Evolutionary conservation across 371 early-diverging fungal genomes (phyloP).

Genomic region (Mucor saturninus): DNA sequence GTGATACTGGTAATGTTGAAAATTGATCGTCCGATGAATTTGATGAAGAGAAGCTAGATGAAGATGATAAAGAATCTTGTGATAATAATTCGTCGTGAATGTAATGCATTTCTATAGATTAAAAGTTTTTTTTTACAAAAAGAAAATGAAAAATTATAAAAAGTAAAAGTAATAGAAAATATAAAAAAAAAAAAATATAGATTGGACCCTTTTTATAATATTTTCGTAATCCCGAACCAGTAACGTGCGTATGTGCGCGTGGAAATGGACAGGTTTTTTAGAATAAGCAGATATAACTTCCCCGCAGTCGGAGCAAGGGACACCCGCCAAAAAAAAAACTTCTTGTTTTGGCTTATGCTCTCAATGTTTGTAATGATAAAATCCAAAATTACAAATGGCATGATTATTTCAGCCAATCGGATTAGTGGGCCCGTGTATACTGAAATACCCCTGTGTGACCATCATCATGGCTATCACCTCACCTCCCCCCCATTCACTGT

Average conservation of each 20-base stretch:
- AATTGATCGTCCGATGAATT: constrained; percentile 14
- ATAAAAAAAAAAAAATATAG: constrained; percentile 2
- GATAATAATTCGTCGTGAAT: constrained; percentile 19
- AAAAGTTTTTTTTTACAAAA: background rate
- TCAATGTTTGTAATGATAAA: constrained; percentile 2
- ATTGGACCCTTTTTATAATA: background rate
- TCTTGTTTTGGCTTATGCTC: background rate
- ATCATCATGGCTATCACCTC: background rate
- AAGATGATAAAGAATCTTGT: constrained; percentile 25
- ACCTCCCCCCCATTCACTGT: background rate
- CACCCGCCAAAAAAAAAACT: background rate
- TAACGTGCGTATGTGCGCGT: too few relatives aligned
- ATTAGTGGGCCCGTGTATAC: constrained; percentile 5
- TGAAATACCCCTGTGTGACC: constrained; percentile 1
- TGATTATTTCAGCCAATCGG: constrained; percentile 37
- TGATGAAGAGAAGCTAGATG: constrained; percentile 24
- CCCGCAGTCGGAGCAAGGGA: background rate
- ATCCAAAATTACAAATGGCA: constrained; percentile 14
- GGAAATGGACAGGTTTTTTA: too few relatives aligned
- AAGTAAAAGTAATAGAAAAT: constrained; percentile 1
- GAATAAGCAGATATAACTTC: background rate
- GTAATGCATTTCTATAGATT: constrained; percentile 14
- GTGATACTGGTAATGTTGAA: background rate
- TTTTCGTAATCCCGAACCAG: background rate
- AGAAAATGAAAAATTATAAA: constrained; percentile 3